Conservation (phyloP, 2,329 filamentous ascomycete species). For the Colletotrichum limetticola region DNA sequence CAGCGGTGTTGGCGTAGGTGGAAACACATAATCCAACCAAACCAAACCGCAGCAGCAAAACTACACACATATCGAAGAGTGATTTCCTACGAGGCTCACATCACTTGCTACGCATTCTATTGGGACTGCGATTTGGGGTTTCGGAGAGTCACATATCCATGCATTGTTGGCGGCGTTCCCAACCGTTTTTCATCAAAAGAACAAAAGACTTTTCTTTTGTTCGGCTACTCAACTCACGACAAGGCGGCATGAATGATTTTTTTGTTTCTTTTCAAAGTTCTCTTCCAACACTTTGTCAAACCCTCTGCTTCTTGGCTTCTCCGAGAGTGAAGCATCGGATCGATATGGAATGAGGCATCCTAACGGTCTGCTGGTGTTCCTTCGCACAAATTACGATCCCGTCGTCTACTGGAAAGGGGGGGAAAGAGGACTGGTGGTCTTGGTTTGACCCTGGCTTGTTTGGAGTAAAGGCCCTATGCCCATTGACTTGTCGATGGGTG, state of each 20-base stretch:
- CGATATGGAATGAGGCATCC: conserved; percentile 13
- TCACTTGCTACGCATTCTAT: conserved; percentile 31
- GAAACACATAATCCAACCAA: conserved; percentile 47
- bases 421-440: conserved; percentile 17
- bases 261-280: conserved; percentile 31
- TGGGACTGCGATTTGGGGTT: conserved; percentile 31
- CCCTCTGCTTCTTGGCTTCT: conserved; percentile 36
- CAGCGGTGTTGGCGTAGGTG: conserved; percentile 61
- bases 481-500: conserved; percentile 17
- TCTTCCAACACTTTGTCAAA: conserved; percentile 26
- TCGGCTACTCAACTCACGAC: conserved; percentile 34
- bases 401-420: conserved; percentile 4
- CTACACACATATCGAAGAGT: conserved; percentile 10
- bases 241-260: conserved; percentile 34
- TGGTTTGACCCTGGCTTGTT: conserved; percentile 24
- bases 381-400: conserved; percentile 5
- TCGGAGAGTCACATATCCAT: conserved; percentile 38
- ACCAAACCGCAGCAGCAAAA: not conserved
- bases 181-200: conserved; percentile 32
- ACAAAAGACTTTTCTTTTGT: conserved; percentile 36
- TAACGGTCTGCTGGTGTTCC: conserved; percentile 33
- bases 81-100: conserved; percentile 5
- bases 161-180: conserved; percentile 51
- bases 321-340: conserved; percentile 24
- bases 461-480: conserved; percentile 26